Evolutionary conservation across 2,329 filamentous ascomycete genomes (phyloP), one percentile per base, ranked within the genome.

Genomic region (Colletotrichum gigasporum): DNA sequence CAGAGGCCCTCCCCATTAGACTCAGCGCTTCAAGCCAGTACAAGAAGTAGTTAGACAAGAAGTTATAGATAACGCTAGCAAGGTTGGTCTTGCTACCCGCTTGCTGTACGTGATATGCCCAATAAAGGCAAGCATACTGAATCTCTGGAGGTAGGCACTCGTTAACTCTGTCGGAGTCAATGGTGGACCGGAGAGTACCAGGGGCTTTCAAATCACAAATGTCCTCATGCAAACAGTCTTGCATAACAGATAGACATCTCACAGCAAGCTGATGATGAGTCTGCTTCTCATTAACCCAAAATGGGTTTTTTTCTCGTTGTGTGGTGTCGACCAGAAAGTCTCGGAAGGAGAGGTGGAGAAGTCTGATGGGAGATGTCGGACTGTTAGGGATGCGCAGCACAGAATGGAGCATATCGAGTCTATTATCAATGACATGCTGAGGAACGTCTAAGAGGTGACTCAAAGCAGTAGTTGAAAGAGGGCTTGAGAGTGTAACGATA

Each of bases 81-180:
- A 78, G 73, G 61, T 66, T 61, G 63, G 75, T 71, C 44, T 64
- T 67, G 48, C 51, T 42, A 45, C 65, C 67, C 63, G 72, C 73
- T n/a, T 72, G 44, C 55, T 71, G 63, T 18, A 71, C 35, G 69
- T 81, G 78, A 35, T 76, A 16, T 4, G 62, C 56, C 69, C 76
- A 83, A 66, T 81, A 79, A 2, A 70, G 69, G 69, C 78, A 81
- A 11, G 78, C 77, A 70, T 83, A 83, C 57, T 73, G 73, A 9
- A 80, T 26, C 11, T 75, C 71, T 7, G 70, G 20, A 6, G 75
- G 69, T 24, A 80, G 34, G 42, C 30, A 61, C 11, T 51, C 4
- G 16, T 74, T 58, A 22, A 75, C 70, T 44, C 37, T 66, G 28
- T 64, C 22, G 12, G 48, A 54, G 26, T 71, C 62, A 11, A 78